Evolutionary conservation across 140 eudicot species (phyloP), one percentile per base, ranked within the genome.

Genomic region (Erigeron philadelphicus): DNA sequence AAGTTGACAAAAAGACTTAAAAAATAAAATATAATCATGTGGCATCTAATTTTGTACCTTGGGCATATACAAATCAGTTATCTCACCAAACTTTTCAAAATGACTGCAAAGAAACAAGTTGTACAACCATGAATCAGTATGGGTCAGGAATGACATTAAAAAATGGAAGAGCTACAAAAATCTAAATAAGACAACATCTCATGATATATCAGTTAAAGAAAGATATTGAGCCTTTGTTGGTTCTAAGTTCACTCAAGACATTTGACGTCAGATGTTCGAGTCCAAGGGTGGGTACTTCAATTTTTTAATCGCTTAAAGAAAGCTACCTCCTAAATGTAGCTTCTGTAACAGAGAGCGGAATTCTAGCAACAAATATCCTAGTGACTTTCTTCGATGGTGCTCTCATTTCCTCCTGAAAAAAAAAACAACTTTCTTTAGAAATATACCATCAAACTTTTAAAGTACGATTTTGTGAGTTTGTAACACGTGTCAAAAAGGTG

Each of bases 311-410:
- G 38, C 3, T n/a, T n/a, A 64, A 17, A 55, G 53, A 76, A 25
- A 50, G 41, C 13, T 55, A 93, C 99, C 99, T 89, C 77, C 99
- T 79, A 67, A 93, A 93, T 45, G 76, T 76, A 49, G 87, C 72
- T 83, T 93, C 97, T 44, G 95, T 84, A 56, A 87, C 99, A 8
- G 97, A 79, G 41, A 86, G 90, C 8, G 95, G 82, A 55, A 93
- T 89, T 77, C 96, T 85, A 9, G 99, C 99, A 11, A 93, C 99
- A 89, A 93, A 93, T 40, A 93, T 93, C 86, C 99, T 82, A 66
- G 94, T 89, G 61, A 85, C 92, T 80, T 93, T 93, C 80, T 87
- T 93, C 15, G 99, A 72, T 35, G 96, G 76, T 58, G 87, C 74
- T 71, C 95, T 84, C 94, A 89, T 93, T 72, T 87, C 99, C 88